phyloP scores from a whole-genome alignment of 805 yeast genomes.

The Candida vartiovaarae region DNA sequence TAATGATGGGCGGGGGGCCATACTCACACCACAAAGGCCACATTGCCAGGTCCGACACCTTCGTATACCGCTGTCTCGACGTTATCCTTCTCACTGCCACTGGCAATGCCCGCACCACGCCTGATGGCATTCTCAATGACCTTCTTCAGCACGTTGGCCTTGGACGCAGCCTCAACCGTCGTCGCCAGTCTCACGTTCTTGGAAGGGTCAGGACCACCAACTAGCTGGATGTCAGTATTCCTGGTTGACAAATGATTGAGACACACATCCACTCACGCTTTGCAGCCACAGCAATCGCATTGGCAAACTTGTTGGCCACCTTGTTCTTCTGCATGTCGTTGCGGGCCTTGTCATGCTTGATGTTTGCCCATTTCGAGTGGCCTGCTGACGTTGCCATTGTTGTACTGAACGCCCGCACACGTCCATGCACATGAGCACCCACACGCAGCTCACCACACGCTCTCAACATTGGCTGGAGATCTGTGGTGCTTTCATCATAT shows the following conservation, averaged over 20 bases:
- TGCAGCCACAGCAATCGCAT: slow-evolving; percentile 68
- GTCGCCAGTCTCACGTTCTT: slow-evolving; percentile 57
- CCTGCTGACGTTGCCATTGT: slow-evolving; percentile 36
- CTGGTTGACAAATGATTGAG: no score
- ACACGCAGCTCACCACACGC: no score
- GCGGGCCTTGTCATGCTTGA: slow-evolving; percentile 89
- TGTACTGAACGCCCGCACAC: not conserved
- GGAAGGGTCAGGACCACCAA: slow-evolving; percentile 61
- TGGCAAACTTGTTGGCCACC: slow-evolving; percentile 63
- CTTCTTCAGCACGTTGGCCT: slow-evolving; percentile 70
- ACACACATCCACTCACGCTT: slow-evolving; percentile 27
- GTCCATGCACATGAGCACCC: no score
- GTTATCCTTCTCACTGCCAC: slow-evolving; percentile 35
- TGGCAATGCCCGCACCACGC: slow-evolving; percentile 68
- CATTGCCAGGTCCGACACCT: slow-evolving; percentile 90
- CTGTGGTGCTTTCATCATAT: no score
- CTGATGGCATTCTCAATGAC: slow-evolving; percentile 84
- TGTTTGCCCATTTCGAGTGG: slow-evolving; percentile 93
- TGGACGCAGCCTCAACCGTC: slow-evolving; percentile 71
- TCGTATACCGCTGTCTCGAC: slow-evolving; percentile 66
- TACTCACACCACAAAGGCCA: slow-evolving; percentile 55
- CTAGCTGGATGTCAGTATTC: slow-evolving; percentile 9
- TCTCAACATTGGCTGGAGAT: no score
- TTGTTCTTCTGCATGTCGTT: slow-evolving; percentile 77
- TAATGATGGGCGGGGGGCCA: not conserved